phyloP scores from a whole-genome alignment of 768 basidiomycete genomes.

The Tubosaeta sp. region DNA sequence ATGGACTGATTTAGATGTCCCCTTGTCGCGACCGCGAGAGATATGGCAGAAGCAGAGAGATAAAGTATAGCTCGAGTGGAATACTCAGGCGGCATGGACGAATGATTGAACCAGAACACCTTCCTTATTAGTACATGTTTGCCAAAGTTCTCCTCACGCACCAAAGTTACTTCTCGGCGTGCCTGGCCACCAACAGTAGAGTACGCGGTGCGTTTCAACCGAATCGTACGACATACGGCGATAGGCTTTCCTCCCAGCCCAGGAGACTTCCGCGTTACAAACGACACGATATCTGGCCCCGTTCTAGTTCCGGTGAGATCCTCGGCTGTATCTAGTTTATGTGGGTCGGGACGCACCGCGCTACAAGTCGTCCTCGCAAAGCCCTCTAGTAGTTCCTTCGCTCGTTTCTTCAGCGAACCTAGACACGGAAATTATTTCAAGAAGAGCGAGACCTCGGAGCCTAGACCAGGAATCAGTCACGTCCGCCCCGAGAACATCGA shows the following conservation, averaged over 20 bases:
- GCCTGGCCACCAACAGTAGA: too few species aligned
- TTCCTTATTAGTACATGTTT: background rate
- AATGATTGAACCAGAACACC: background rate
- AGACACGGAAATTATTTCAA: background rate
- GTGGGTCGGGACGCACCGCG: background rate
- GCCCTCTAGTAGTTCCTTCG: background rate
- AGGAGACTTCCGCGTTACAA: too few species aligned
- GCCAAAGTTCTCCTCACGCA: too few species aligned
- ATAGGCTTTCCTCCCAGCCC: too few species aligned
- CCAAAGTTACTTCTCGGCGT: too few species aligned
- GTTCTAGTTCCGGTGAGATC: too few species aligned
- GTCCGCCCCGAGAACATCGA: background rate
- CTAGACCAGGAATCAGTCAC: background rate
- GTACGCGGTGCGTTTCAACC: too few species aligned
- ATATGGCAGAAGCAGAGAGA: background rate
- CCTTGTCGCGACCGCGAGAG: constrained; percentile 17
- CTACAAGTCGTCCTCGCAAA: background rate
- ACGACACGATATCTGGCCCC: too few species aligned
- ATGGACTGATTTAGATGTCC: constrained; percentile 14
- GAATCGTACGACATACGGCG: too few species aligned
- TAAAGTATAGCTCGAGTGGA: background rate
- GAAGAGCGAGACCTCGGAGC: background rate
- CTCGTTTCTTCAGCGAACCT: too few species aligned
- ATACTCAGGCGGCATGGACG: background rate
- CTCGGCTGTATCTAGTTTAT: background rate